Percentiles rank a stretch among this genome's conserved stretches.
Conservation (phyloP, 2,329 filamentous ascomycete genomes). For the Graphilbum fragrans region DNA sequence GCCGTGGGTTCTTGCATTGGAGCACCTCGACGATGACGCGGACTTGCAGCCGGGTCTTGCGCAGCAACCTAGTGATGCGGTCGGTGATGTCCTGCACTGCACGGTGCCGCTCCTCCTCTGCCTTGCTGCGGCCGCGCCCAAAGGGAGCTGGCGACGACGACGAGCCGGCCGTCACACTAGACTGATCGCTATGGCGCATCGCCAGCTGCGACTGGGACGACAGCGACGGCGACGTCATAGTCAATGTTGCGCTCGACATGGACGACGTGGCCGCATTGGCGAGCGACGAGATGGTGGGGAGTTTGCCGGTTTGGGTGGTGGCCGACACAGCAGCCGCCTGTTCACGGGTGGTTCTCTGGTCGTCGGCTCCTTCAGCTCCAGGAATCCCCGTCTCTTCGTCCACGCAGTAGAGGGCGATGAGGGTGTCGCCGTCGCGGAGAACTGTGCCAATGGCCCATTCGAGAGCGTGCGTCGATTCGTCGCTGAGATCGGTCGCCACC, state of each 20-base stretch:
- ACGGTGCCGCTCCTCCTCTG: constrained; percentile 67
- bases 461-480: constrained; percentile 86
- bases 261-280: constrained; percentile 5
- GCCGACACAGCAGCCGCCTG: constrained; percentile 60
- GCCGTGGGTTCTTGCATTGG: constrained; percentile 95
- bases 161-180: constrained; percentile 14
- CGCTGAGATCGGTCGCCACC: constrained; percentile 89
- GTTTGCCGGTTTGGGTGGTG: constrained; percentile 32
- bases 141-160: constrained; percentile 17
- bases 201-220: constrained; percentile 20
- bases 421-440: constrained; percentile 82
- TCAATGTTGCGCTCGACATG: not conserved
- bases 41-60: constrained; percentile 87
- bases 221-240: constrained; percentile 2
- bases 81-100: constrained; percentile 79
- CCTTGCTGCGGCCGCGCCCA: constrained; percentile 39
- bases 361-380: constrained; percentile 31
- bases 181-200: constrained; percentile 21
- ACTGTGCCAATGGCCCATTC: constrained; percentile 98
- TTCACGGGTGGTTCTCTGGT: constrained; percentile 63
- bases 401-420: constrained; percentile 86
- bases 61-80: constrained; percentile 69
- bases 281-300: constrained; percentile 12
- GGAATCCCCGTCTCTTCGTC: constrained; percentile 74
- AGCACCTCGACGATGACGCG: constrained; percentile 91